phyloP scores from a whole-genome alignment of 2,329 filamentous ascomycete species.

The Phialophora tarda region DNA sequence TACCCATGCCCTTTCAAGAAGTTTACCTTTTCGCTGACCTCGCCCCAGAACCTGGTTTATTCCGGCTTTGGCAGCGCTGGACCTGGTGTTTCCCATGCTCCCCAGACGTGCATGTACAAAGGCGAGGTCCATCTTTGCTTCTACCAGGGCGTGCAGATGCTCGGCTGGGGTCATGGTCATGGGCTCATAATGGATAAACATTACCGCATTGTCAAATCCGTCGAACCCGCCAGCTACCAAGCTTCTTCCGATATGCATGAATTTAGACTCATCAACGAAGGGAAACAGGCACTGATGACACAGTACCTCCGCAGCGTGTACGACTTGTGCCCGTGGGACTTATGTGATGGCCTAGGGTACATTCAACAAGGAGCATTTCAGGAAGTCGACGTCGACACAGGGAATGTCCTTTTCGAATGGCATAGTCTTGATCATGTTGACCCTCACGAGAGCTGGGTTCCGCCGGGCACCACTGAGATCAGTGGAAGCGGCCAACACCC shows the following conservation, averaged over 20 bases:
- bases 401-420: slow-evolving; percentile 65
- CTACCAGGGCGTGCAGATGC: slow-evolving; percentile 59
- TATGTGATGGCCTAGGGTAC: slow-evolving; percentile 55
- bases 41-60: slow-evolving; percentile 54
- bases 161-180: slow-evolving; percentile 59
- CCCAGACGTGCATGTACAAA: slow-evolving; percentile 57
- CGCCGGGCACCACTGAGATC: slow-evolving; percentile 51
- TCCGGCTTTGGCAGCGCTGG: slow-evolving; percentile 56
- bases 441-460: slow-evolving; percentile 55
- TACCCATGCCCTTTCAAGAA: not conserved
- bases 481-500: slow-evolving; percentile 56
- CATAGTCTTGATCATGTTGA: slow-evolving; percentile 62
- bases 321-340: slow-evolving; percentile 54
- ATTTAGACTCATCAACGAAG: slow-evolving; percentile 55
- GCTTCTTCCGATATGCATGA: slow-evolving; percentile 59
- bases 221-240: slow-evolving; percentile 47
- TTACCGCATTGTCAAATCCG: slow-evolving; percentile 57
- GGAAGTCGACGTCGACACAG: slow-evolving; percentile 59
- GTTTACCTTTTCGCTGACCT: slow-evolving; percentile 12
- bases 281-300: slow-evolving; percentile 50
- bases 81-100: slow-evolving; percentile 56
- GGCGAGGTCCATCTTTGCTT: slow-evolving; percentile 58
- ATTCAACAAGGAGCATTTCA: slow-evolving; percentile 60
- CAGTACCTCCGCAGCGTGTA: slow-evolving; percentile 52
- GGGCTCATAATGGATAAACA: slow-evolving; percentile 59